Percentiles rank a stretch among this genome's conserved stretches.
Evolutionary conservation across 306 rosid genomes (phyloP).

Genomic region (Pterocarpus macrocarpus): DNA sequence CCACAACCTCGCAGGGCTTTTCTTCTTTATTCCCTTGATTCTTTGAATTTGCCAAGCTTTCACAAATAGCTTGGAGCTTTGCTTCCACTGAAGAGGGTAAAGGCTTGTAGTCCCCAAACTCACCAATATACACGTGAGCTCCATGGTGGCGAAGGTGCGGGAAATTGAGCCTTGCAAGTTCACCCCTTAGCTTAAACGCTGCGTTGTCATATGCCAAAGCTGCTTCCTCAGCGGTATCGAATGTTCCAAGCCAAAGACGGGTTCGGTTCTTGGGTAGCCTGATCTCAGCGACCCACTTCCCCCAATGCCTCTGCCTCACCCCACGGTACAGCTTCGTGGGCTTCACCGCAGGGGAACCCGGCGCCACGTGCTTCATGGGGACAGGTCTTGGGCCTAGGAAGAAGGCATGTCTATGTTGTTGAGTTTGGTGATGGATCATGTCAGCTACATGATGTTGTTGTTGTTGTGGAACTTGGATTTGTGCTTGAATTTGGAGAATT

Average conservation of each 20-base stretch:
- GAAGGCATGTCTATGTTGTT: conserved; percentile 30
- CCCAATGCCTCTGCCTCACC: conserved; percentile 91
- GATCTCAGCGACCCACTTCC: conserved; percentile 93
- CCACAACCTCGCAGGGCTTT: too few species aligned
- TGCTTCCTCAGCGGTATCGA: conserved; percentile 80
- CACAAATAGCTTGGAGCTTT: conserved; percentile 75
- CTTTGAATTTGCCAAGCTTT: conserved; percentile 57
- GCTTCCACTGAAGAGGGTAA: conserved; percentile 79
- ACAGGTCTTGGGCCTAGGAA: conserved; percentile 57
- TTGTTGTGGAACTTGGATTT: conserved; percentile 55
- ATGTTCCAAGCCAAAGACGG: conserved; percentile 90
- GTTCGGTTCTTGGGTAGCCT: conserved; percentile 85
- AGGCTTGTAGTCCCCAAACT: conserved; percentile 63
- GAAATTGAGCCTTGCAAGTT: conserved; percentile 73
- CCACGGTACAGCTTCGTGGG: conserved; percentile 75
- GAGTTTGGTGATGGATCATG: too few species aligned
- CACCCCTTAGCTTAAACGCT: conserved; percentile 80
- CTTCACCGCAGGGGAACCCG: conserved; percentile 43
- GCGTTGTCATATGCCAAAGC: conserved; percentile 84
- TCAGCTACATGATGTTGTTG: conserved; percentile 21
- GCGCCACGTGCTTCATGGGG: conserved; percentile 66
- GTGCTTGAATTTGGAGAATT: conserved; percentile 72
- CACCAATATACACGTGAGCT: conserved; percentile 47
- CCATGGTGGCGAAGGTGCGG: conserved; percentile 72
- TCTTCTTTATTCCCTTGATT: too few species aligned